Evolutionary conservation across 768 basidiomycete genomes (phyloP).

Genomic region (Pseudohyphozyma bogoriensis): DNA sequence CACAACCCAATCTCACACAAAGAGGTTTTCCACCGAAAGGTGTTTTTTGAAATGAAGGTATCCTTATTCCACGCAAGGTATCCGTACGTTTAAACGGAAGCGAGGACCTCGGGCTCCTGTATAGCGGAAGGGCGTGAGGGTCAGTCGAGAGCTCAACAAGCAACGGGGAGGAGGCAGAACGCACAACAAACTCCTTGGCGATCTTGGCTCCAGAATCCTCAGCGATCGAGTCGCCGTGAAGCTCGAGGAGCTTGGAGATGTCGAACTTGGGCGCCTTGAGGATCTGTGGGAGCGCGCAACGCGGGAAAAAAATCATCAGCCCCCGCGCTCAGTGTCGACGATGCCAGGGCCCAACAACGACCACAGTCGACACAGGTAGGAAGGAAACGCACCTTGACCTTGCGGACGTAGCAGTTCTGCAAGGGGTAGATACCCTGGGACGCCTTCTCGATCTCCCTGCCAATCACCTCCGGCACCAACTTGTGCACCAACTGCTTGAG

Average conservation of each 20-base stretch:
- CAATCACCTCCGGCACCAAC: slow-evolving; percentile 97
- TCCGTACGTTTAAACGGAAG: too few species aligned
- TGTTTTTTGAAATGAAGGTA: too few species aligned
- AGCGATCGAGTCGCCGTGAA: slow-evolving; percentile 89
- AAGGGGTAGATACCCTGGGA: slow-evolving; percentile 92
- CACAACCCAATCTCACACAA: too few species aligned
- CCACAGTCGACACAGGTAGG: not conserved
- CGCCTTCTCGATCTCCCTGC: slow-evolving; percentile 98
- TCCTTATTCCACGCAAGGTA: too few species aligned
- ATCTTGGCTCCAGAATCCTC: slow-evolving; percentile 96
- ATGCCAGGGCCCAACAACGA: not conserved
- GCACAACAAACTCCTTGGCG: slow-evolving; percentile 92
- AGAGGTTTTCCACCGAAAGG: too few species aligned
- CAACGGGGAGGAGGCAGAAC: slow-evolving; percentile 82
- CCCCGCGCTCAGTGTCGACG: not conserved
- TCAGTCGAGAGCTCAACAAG: too few species aligned
- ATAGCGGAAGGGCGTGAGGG: too few species aligned
- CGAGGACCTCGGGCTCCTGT: too few species aligned
- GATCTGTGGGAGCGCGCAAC: slow-evolving; percentile 49
- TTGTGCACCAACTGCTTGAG: slow-evolving; percentile 95
- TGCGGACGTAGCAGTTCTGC: slow-evolving; percentile 97
- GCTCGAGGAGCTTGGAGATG: slow-evolving; percentile 85
- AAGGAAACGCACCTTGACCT: too few species aligned
- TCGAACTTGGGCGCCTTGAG: slow-evolving; percentile 83
- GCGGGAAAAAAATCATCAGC: not conserved